These are phyloP conservation scores for Beauveria australis DNA, from an alignment of 2,329 filamentous ascomycete genomes.

Conservation along the genomic window DNA sequence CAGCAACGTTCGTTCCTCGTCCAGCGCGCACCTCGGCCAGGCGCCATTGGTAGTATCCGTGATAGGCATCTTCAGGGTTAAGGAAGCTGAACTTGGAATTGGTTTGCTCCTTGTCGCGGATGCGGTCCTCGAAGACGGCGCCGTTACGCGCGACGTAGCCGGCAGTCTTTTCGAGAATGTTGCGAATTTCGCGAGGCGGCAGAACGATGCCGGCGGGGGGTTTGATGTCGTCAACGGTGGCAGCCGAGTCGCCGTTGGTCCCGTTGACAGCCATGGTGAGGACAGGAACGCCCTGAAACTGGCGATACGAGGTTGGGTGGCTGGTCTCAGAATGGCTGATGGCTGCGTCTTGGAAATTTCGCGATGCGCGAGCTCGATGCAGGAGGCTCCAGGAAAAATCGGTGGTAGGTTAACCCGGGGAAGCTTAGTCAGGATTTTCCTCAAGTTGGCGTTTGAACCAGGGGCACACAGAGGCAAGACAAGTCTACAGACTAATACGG, in stretches of 20 bases:
- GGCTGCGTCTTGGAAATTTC: conserved; percentile 1
- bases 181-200: conserved; percentile 80
- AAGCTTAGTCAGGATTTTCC: not conserved
- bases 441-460: not conserved
- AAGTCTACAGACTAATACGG: not conserved
- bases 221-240: conserved; percentile 59
- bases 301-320: not conserved
- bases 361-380: conserved; percentile 1
- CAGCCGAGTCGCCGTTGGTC: conserved; percentile 45
- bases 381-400: not conserved
- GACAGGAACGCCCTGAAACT: not conserved
- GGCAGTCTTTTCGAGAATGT: conserved; percentile 85
- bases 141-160: conserved; percentile 74
- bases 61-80: conserved; percentile 70
- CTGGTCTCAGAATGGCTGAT: not conserved
- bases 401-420: not conserved
- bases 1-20: conserved; percentile 68
- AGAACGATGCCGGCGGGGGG: conserved; percentile 77
- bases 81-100: conserved; percentile 94
- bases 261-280: conserved; percentile 30
- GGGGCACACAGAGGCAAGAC: not conserved
- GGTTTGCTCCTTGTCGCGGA: conserved; percentile 73
- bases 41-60: conserved; percentile 85
- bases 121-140: conserved; percentile 67
- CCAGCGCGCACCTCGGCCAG: conserved; percentile 78